Base-by-base conservation (phyloP, 2,329 filamentous ascomycete genomes). In the Neofusicoccum sp. region DNA sequence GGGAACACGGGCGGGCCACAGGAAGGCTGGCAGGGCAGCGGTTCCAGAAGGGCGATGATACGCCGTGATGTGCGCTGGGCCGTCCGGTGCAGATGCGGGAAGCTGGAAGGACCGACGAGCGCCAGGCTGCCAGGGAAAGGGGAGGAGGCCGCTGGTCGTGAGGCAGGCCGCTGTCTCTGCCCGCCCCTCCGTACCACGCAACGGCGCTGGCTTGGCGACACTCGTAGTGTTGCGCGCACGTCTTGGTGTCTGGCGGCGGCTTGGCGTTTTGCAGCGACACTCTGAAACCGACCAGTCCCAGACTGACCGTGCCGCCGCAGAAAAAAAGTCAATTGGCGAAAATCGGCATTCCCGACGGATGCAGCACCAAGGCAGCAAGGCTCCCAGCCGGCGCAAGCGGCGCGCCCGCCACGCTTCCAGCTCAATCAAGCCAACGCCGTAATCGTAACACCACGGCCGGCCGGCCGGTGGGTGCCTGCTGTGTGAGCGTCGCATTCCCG, bases 1-100 rank as follows among this genome's bases (percentile, higher is more conserved):
- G 22, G 22, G 22, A 2, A 22, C 22, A 22, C 22, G 22, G 22
- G 22, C 22, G 22, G 22, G 22, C 22, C 22, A 22, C 22, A 22
- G 22, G 22, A 22, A 22, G 22, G 22, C 22, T 22, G 22, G 22
- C 22, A 22, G 22, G 22, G 22, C 22, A 22, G 22, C 22, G 22
- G 22, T 22, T 58, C 54, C 54, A 58, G 54, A 58, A 58, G 29
- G 31, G 29, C 54, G 7, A 45, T 45, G 54, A 58, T 58, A 45
- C 54, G 54, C 28, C 39, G 50, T 33, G 52, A 56, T 56, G 52
- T 31, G 52, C 52, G 28, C 52, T 49, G 47, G 52, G 37, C 52
- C 37, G 28, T 28, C 52, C 28, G 14, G n/a, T 37, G 14, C 16
- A 6, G 11, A 33, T n/a, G 11, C 22, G 22, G 22, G 1, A 22